Evolutionary conservation across 2,329 filamentous ascomycete species (phyloP).

Genomic region (Scedosporium minutisporum): DNA sequence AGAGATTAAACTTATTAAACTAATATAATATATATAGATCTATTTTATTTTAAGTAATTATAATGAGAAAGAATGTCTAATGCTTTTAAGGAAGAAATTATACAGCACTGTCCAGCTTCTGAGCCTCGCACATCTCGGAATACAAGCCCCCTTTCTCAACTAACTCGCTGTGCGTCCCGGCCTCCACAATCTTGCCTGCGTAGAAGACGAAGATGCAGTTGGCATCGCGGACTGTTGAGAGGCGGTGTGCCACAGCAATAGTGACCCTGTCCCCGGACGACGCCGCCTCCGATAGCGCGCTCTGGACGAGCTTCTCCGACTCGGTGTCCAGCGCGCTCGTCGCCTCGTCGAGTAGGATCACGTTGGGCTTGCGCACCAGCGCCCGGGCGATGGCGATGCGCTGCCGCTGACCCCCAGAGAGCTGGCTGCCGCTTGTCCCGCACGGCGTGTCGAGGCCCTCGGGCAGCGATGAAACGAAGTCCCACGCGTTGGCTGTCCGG

Average conservation of each 20-base stretch:
- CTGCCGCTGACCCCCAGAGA: slow-evolving; percentile 66
- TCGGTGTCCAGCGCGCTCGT: slow-evolving; percentile 56
- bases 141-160: slow-evolving; percentile 38
- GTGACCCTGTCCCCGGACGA: slow-evolving; percentile 33
- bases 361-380: slow-evolving; percentile 54
- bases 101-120: slow-evolving; percentile 23
- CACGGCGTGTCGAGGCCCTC: slow-evolving; percentile 54
- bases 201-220: slow-evolving; percentile 56
- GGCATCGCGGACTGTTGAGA: slow-evolving; percentile 45
- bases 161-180: slow-evolving; percentile 51
- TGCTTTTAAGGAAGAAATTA: too few species aligned
- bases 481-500: slow-evolving; percentile 42
- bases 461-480: slow-evolving; percentile 45
- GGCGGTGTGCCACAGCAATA: slow-evolving; percentile 55
- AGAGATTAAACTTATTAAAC: too few species aligned
- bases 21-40: too few species aligned
- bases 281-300: slow-evolving; percentile 40
- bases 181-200: slow-evolving; percentile 44
- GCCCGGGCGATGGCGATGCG: slow-evolving; percentile 64
- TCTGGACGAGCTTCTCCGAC: slow-evolving; percentile 56
- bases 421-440: slow-evolving; percentile 56
- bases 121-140: slow-evolving; percentile 41
- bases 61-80: too few species aligned
- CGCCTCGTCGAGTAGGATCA: slow-evolving; percentile 66
- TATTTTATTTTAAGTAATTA: too few species aligned